phyloP scores from a whole-genome alignment of 257 asterid genomes.

The Fraxinus excelsior region DNA sequence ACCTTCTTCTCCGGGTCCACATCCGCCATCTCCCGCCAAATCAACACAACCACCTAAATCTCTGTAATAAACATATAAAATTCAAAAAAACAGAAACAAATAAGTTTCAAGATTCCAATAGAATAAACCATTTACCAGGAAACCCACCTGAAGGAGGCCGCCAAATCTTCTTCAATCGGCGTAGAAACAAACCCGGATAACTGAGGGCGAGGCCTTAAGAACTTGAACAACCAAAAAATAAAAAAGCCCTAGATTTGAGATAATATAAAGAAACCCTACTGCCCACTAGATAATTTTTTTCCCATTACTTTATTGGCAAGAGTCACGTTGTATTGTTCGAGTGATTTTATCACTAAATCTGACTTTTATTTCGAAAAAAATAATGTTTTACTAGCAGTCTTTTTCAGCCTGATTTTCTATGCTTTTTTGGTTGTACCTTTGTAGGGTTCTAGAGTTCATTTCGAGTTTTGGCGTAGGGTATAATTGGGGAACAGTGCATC shows the following conservation, averaged over 20 bases:
- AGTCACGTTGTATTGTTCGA: background rate
- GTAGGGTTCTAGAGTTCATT: background rate
- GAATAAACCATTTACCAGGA: conserved; percentile 19
- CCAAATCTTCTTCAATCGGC: conserved; percentile 2
- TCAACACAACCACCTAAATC: conserved; percentile 33
- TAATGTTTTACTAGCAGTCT: background rate
- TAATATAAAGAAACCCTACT: conserved; percentile 39
- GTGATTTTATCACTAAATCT: background rate
- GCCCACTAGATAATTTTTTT: conserved; percentile 22
- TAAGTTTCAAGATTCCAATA: background rate
- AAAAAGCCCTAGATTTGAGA: conserved; percentile 6
- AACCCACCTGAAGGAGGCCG: conserved; percentile 28
- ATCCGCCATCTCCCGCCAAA: conserved; percentile 65
- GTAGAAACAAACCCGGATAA: background rate
- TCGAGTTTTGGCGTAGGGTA: background rate
- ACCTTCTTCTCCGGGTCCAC: conserved; percentile 51
- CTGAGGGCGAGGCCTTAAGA: conserved; percentile 17
- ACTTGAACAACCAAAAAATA: background rate
- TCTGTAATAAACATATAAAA: background rate
- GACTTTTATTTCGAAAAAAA: background rate
- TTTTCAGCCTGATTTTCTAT: background rate
- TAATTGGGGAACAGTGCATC: background rate
- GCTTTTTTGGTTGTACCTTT: background rate
- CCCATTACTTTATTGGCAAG: conserved; percentile 5
- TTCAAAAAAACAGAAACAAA: background rate